A percentile compares a stretch with the other conserved stretches of the same genome.
phyloP scores from a whole-genome alignment of 2,329 filamentous ascomycete species.

The Xylariaceae sp. region DNA sequence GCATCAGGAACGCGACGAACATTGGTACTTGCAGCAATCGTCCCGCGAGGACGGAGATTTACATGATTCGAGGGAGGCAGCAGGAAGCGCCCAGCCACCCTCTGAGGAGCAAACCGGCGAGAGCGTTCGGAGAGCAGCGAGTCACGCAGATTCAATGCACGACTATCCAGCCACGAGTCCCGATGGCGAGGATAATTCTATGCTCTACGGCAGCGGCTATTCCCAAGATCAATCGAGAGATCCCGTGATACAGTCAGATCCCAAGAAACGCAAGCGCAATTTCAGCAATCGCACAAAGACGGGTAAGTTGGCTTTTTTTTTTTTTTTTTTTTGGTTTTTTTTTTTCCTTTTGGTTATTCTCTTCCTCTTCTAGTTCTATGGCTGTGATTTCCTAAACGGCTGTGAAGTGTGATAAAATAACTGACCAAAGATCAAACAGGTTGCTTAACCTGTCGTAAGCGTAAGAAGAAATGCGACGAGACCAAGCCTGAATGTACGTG shows the following conservation, averaged over 20 bases:
- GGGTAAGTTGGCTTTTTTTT: slow-evolving; percentile 18
- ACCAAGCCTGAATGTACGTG: slow-evolving; percentile 82
- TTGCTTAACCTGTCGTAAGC: slow-evolving; percentile 82
- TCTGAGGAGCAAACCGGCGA: slow-evolving; percentile 47
- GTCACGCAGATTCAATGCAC: slow-evolving; percentile 40
- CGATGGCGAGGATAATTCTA: slow-evolving; percentile 46
- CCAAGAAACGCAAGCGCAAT: slow-evolving; percentile 68
- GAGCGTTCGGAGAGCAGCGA: slow-evolving; percentile 38
- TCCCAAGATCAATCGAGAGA: slow-evolving; percentile 42
- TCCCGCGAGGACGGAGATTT: slow-evolving; percentile 42
- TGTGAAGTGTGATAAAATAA: too few relatives aligned
- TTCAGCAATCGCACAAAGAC: slow-evolving; percentile 97
- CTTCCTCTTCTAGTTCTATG: too few relatives aligned
- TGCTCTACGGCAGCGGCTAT: slow-evolving; percentile 40
- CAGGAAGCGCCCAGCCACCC: slow-evolving; percentile 40
- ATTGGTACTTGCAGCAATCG: slow-evolving; percentile 43
- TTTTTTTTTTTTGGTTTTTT: too few relatives aligned
- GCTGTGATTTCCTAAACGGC: too few relatives aligned
- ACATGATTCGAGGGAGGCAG: slow-evolving; percentile 43
- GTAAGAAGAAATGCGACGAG: slow-evolving; percentile 99
- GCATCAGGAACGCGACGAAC: slow-evolving; percentile 41
- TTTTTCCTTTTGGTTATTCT: too few relatives aligned
- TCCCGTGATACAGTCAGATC: slow-evolving; percentile 50
- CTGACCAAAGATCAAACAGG: slow-evolving; percentile 12
- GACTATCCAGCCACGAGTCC: slow-evolving; percentile 51